Percentiles rank a stretch among this genome's conserved stretches.
These are phyloP conservation scores for Phaeodactylum tricornutum DNA, from an alignment of 108 stramenopile genomes.

Conservation along the genomic window DNA sequence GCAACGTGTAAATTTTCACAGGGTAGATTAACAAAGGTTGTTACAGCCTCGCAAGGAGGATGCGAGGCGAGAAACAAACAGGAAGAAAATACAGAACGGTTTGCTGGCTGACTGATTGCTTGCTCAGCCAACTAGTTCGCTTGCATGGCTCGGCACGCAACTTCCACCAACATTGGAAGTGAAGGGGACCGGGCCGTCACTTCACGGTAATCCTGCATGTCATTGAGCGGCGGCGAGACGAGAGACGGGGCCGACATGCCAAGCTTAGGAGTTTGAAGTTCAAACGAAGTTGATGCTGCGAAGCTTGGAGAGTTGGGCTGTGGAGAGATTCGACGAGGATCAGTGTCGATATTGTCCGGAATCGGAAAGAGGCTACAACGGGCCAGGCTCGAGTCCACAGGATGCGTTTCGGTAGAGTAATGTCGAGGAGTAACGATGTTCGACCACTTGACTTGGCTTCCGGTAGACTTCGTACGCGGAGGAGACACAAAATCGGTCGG, in stretches of 20 bases:
- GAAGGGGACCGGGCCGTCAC: not conserved
- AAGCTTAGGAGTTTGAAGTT: not conserved
- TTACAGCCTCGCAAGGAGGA: no score
- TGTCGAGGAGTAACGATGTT: no score
- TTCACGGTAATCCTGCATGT: not conserved
- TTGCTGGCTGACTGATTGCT: no score
- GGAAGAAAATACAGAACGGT: no score
- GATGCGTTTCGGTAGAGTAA: not conserved
- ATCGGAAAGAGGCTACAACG: not conserved
- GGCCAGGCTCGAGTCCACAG: no score
- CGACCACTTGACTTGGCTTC: no score
- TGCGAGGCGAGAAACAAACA: no score
- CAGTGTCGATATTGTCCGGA: constrained; percentile 5
- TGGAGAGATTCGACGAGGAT: constrained; percentile 9
- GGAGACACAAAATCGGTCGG: not conserved
- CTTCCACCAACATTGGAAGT: constrained; percentile 11
- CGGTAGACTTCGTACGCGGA: not conserved
- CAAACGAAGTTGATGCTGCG: not conserved
- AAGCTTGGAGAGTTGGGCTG: not conserved
- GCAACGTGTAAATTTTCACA: no score
- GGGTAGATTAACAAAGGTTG: no score
- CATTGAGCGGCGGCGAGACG: constrained; percentile 1
- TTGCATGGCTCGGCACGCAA: constrained; percentile 9
- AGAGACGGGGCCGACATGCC: not conserved
- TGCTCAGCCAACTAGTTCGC: no score